Evolutionary conservation across 208 protist genomes (phyloP).

Genomic region (Leishmania aethiopica): DNA sequence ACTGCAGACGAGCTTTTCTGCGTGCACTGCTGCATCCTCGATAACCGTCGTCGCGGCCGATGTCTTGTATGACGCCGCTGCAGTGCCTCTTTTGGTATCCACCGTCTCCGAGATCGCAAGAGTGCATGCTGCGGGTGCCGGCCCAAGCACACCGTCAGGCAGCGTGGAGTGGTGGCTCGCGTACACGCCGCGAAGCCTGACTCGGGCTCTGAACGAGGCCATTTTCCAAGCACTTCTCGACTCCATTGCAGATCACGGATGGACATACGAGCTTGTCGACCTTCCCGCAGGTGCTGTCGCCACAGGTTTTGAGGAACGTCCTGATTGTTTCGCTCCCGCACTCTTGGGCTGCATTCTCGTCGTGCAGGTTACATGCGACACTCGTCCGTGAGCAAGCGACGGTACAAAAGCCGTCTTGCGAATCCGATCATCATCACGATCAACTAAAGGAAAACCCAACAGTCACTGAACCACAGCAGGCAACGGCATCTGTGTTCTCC

Average conservation of each 20-base stretch:
- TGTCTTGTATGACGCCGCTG: conserved; percentile 36
- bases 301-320: conserved; percentile 24
- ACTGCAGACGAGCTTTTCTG: background rate
- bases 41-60: conserved; percentile 41
- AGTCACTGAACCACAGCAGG: background rate
- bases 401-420: background rate
- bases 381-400: background rate
- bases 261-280: conserved; percentile 10
- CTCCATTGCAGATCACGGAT: conserved; percentile 2
- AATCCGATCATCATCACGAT: background rate
- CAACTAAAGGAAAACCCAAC: background rate
- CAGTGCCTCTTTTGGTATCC: conserved; percentile 35
- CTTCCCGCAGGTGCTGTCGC: conserved; percentile 8
- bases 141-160: background rate
- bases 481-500: background rate
- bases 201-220: conserved; percentile 25
- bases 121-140: background rate
- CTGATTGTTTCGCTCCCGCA: conserved; percentile 8
- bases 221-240: conserved; percentile 29
- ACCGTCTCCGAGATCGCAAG: conserved; percentile 20
- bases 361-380: background rate
- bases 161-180: conserved; percentile 37
- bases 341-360: conserved; percentile 32
- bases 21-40: background rate
- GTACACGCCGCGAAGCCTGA: conserved; percentile 46